These are phyloP conservation scores for Mortierella sp. DNA, from an alignment of 371 early-diverging fungal species.

Conservation along the genomic window DNA sequence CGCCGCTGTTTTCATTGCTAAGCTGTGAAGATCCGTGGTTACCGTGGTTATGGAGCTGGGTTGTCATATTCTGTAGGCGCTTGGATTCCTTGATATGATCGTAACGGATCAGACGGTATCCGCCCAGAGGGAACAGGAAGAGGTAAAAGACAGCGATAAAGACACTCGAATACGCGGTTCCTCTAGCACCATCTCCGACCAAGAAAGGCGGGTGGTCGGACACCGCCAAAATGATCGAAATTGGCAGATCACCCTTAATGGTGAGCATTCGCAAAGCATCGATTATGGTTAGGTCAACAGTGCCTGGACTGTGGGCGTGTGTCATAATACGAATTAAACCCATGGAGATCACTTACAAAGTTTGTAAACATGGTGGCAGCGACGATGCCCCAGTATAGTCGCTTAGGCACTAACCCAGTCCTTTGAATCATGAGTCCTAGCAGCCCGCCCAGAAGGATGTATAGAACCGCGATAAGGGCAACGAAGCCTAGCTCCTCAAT, in stretches of 20 bases:
- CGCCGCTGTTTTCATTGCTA: conserved; percentile 6
- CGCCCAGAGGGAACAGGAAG: conserved; percentile 56
- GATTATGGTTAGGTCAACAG: background rate
- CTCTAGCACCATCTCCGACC: conserved; percentile 48
- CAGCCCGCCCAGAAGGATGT: conserved; percentile 28
- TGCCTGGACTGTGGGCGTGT: background rate
- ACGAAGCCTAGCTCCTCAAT: conserved; percentile 36
- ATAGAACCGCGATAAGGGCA: conserved; percentile 23
- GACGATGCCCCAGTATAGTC: conserved; percentile 44
- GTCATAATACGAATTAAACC: too few species aligned
- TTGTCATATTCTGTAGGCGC: conserved; percentile 22
- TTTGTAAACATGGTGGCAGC: conserved; percentile 54
- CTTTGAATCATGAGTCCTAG: conserved; percentile 41
- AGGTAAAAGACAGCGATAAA: conserved; percentile 54
- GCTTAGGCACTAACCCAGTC: conserved; percentile 37
- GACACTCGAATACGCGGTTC: conserved; percentile 54
- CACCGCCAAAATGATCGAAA: conserved; percentile 55
- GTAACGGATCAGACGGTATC: conserved; percentile 46
- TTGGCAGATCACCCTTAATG: conserved; percentile 56
- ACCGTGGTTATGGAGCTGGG: background rate
- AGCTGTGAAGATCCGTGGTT: background rate
- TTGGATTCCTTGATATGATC: conserved; percentile 52
- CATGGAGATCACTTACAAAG: conserved; percentile 38
- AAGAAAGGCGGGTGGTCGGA: conserved; percentile 54
- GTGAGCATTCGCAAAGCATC: background rate